These are phyloP conservation scores for Paecilomyces niveus DNA, from an alignment of 2,329 filamentous ascomycete genomes.

Conservation along the genomic window DNA sequence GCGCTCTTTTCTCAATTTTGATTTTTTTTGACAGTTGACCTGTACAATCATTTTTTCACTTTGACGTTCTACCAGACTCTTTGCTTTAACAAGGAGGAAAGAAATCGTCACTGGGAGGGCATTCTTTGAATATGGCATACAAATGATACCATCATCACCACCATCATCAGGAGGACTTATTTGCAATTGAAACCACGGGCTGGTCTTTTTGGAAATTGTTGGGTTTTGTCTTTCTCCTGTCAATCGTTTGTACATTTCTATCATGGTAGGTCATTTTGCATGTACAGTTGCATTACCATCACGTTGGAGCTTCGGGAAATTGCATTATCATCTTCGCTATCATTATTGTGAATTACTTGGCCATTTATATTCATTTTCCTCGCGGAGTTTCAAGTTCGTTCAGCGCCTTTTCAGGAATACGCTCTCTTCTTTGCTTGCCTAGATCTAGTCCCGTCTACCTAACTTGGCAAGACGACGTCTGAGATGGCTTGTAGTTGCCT, in stretches of 20 bases:
- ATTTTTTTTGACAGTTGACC: background rate
- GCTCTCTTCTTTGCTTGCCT: background rate
- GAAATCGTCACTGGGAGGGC: background rate
- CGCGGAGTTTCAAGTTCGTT: background rate
- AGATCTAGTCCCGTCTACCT: background rate
- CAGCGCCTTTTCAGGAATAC: background rate
- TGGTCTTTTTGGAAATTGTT: background rate
- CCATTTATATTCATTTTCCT: background rate
- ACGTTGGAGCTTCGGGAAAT: background rate
- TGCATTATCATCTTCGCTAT: background rate
- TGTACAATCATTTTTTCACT: background rate
- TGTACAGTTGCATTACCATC: background rate
- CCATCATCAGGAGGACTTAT: background rate
- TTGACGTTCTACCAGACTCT: background rate
- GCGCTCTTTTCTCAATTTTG: background rate
- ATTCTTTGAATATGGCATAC: background rate
- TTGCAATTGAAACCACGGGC: background rate
- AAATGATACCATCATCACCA: background rate
- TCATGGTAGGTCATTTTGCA: background rate
- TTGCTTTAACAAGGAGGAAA: background rate
- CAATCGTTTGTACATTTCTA: background rate
- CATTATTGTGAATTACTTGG: background rate
- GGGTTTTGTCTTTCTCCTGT: background rate
- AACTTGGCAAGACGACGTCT: too few species aligned
- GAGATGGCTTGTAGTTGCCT: too few species aligned